phyloP scores from a whole-genome alignment of 345 rosid genomes.

The Boechera stricta region DNA sequence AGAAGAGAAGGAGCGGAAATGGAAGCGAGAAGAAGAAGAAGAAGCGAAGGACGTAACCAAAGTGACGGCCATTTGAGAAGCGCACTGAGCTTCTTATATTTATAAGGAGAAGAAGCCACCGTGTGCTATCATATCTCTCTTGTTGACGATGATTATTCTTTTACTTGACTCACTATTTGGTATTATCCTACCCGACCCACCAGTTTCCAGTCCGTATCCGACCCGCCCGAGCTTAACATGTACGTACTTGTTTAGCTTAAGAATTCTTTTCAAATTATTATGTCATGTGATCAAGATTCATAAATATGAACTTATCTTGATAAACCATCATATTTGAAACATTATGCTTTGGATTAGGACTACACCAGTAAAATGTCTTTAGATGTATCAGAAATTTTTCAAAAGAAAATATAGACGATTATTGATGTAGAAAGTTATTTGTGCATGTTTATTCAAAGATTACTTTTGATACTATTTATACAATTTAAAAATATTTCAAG shows the following conservation, averaged over 20 bases:
- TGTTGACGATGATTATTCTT: not conserved
- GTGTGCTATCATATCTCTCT: constrained; percentile 28
- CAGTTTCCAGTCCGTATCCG: not conserved
- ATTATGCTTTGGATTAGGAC: too few relatives aligned
- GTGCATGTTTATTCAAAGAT: too few relatives aligned
- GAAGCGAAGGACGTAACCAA: constrained; percentile 53
- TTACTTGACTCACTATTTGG: constrained; percentile 27
- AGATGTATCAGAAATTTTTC: too few relatives aligned
- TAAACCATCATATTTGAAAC: too few relatives aligned
- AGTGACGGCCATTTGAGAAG: constrained; percentile 55
- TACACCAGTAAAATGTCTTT: too few relatives aligned
- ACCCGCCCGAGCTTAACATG: not conserved
- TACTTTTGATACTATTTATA: not conserved
- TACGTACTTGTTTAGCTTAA: not conserved
- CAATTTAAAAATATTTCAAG: not conserved
- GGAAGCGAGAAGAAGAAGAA: constrained; percentile 39
- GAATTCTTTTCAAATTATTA: not conserved
- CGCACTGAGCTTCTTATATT: constrained; percentile 33
- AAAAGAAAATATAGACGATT: not conserved
- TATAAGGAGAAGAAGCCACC: constrained; percentile 39
- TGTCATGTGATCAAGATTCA: not conserved
- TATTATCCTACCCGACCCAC: constrained; percentile 15
- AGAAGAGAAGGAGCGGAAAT: constrained; percentile 31
- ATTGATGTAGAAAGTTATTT: too few relatives aligned
- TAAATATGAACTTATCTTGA: too few relatives aligned